Evolutionary conservation across 2,329 filamentous ascomycete species (phyloP), one percentile per base, ranked within the genome.

Genomic region (Rhynchosporium agropyri): DNA sequence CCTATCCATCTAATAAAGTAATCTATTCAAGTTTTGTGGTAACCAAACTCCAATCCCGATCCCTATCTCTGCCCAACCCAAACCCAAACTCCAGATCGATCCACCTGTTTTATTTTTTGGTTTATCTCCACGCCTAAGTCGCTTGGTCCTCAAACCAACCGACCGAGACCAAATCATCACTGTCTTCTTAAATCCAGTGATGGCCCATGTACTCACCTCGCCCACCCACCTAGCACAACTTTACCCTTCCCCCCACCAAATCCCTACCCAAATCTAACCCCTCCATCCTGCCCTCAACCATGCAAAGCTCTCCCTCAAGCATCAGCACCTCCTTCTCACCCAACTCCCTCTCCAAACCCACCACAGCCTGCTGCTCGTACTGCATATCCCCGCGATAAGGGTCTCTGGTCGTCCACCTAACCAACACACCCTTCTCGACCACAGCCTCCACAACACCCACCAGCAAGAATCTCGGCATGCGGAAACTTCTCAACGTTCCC

Each of bases 281-380:
- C 26, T 65, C 63, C 66, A 68, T 68, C 42, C 57, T 58, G 8
- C 66, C 66, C 48, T 68, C 66, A n/a, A 66, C 49, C 33, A 31
- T 54, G 49, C 64, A 68, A 56, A 67, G 42, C 56, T 53, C 48
- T 26, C 55, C 49, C 13, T 50, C 56, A 38, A 40, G 61, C 43
- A 51, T 29, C 60, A 56, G 50, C 42, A 13, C 56, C 46, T 61
- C 59, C 45, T 28, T 56, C 58, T 64, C 60, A 2, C n/a, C 12
- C 20, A 63, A 29, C 12, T 40, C 28, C 59, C 61, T 63, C 56
- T 64, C 65, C 36, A 67, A 26, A 15, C 29, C 48, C 54, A 67
- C 50, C 28, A 63, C 43, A 8, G 58, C 57, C 29, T 53, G 64
- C 59, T 68, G 66, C 53, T 68, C 62, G 55, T 66, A 66, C 15